Conservation (phyloP, 78 protist species). For the Planoprotostelium fungivorum region DNA sequence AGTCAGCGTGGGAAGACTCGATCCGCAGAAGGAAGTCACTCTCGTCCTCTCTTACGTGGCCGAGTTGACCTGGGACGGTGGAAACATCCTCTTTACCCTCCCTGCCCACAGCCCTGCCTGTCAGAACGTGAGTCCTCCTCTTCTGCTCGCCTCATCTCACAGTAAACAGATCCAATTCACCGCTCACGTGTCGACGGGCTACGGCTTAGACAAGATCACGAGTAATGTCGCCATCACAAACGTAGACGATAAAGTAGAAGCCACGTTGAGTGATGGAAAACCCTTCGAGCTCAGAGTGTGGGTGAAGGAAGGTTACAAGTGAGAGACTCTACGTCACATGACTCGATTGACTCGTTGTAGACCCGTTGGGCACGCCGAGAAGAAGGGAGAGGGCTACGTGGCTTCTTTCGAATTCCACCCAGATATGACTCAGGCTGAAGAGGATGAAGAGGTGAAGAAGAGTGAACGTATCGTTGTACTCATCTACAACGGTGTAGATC, state of each 20-base stretch:
- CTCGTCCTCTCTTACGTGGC: not conserved
- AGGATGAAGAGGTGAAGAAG: not conserved
- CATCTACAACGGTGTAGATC: not conserved
- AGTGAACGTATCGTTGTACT: not conserved
- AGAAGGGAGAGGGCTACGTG: not conserved
- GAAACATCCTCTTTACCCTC: not conserved
- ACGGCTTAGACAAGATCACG: not conserved
- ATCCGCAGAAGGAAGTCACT: not conserved
- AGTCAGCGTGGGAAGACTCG: not conserved
- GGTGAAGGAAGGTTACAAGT: not conserved
- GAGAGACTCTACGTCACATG: not conserved
- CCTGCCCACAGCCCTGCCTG: not conserved
- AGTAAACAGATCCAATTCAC: not conserved
- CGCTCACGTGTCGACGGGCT: not conserved
- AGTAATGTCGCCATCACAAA: not conserved
- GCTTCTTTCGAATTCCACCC: not conserved
- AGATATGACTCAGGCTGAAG: not conserved
- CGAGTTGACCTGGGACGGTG: not conserved
- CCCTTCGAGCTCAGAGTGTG: not conserved
- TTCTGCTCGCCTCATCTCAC: not conserved
- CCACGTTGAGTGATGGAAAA: not conserved
- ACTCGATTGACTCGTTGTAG: not conserved
- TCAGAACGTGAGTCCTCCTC: not conserved
- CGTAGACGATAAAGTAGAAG: not conserved
- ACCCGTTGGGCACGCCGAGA: not conserved